Evolutionary conservation across 139 green algal genomes (phyloP), one percentile per base, ranked within the genome.

Genomic region (Gonium pectorale): DNA sequence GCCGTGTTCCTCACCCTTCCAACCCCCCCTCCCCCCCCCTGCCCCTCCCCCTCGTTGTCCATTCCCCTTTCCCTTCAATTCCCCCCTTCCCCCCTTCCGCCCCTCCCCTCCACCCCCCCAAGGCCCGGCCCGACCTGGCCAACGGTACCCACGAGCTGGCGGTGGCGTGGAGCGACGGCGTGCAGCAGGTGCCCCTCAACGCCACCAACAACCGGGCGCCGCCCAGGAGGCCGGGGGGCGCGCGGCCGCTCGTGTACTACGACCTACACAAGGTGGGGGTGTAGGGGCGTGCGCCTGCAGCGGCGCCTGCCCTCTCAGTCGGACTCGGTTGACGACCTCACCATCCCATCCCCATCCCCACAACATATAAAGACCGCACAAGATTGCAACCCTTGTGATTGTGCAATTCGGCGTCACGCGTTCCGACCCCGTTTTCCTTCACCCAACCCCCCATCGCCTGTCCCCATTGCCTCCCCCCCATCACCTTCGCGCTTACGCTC

Each of bases 121-220:
- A 64, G 56, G 56, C 56, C 6, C 56, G 56, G 40, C 38, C 75
- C 40, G 56, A 71, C 56, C 60, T 73, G 56, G 59, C 60, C 38
- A 72, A 83, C 38, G 75, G 69, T 17, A 54, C 51, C 13, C 77
- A 83, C 62, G 31, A 73, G 41, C 62, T 83, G 59, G 77, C 60
- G 0, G 77, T 83, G 77, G 77, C 77, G 5, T 83, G 77, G 77
- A 83, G 77, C 77, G 22, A 66, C 44, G 21, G 1, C 22, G 77
- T 73, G 43, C 43, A 74, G 62, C 0, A 19, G 60, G 74, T 81
- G 38, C n/a, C 40, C 35, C 41, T 38, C 22, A 73, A 73, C 33
- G 77, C 44, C 77, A 83, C 77, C 60, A 83, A 83, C 59, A 83
- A 83, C 41, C 5, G 43, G 0, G 31, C 22, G 22, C 15, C 41